Base-by-base conservation (phyloP, 257 asterid genomes). In the Rauvolfia tetraphylla region DNA sequence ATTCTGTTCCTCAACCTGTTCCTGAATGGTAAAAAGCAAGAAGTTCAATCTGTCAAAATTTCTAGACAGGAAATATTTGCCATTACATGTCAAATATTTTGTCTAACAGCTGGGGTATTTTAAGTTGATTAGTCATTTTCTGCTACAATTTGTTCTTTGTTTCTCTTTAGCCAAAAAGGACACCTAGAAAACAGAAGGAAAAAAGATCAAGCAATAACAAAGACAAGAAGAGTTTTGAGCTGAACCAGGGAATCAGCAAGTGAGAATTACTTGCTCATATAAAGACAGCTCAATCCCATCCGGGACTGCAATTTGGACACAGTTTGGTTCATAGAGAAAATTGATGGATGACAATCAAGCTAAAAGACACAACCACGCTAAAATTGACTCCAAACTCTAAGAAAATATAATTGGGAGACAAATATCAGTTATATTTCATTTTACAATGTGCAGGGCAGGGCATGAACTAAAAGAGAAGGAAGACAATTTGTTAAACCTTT, bases 401-500 rank as follows among this genome's bases (percentile, higher is more conserved):
- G 23, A 22, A 41, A 29, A 3, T 15, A 68, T 68, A 68, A 39
- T 7, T 5, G 4, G 31, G 1, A 41, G 0, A 68, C 9, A 36
- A 54, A 68, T n/a, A 20, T 44, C 1, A 69, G 17, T 27, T 8
- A 31, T 42, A 71, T 71, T 67, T 20, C 53, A 2, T 58, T 15
- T 11, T 23, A 48, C 36, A 71, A 44, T n/a, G 14, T 25, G 18
- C 18, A n/a, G n/a, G n/a, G 29, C 13, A 33, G 59, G 39, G 42
- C 8, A 53, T 18, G 22, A 59, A 51, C 23, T 46, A 13, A 27
- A 34, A 36, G 12, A 66, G 3, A 41, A 20, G 22, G 1, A 42
- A 1, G 20, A n/a, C 10, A 27, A 44, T 31, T 1, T 68, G 46
- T 56, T 81, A 53, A 49, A 90, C 93, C 88, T 76, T 78, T 41